These are phyloP conservation scores for Kodamaea ohmeri DNA, from an alignment of 1,139 yeast genomes.

Conservation along the genomic window DNA sequence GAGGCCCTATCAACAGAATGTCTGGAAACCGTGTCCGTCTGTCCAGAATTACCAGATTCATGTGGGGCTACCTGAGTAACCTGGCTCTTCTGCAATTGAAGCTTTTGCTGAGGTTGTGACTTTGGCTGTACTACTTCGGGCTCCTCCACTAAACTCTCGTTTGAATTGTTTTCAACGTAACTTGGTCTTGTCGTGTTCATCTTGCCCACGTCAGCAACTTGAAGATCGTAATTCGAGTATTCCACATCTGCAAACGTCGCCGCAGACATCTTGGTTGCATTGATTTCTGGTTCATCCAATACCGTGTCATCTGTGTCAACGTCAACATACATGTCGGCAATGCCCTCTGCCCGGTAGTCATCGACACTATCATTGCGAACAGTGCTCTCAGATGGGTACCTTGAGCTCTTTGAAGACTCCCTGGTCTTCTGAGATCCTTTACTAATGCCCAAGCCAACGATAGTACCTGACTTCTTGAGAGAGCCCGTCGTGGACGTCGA, in stretches of 20 bases:
- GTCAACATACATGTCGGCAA: slow-evolving; percentile 18
- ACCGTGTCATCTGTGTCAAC: slow-evolving; percentile 26
- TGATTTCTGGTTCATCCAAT: slow-evolving; percentile 16
- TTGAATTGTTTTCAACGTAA: slow-evolving; percentile 25
- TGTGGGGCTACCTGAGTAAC: background rate
- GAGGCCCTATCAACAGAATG: background rate
- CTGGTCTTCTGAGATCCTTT: slow-evolving; percentile 1
- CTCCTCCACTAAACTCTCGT: slow-evolving; percentile 24
- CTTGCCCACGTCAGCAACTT: slow-evolving; percentile 33
- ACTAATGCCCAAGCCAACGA: slow-evolving; percentile 35
- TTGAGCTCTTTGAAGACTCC: slow-evolving; percentile 7
- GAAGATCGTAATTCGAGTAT: slow-evolving; percentile 30
- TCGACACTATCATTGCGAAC: slow-evolving; percentile 12
- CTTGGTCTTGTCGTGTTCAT: slow-evolving; percentile 25
- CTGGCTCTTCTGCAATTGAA: background rate
- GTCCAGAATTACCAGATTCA: no score
- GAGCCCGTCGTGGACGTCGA: slow-evolving; percentile 25
- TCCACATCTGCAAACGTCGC: slow-evolving; percentile 19
- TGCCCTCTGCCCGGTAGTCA: slow-evolving; percentile 12
- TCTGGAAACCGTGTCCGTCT: background rate
- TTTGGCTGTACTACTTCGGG: slow-evolving; percentile 11
- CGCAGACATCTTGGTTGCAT: background rate
- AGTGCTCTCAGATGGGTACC: slow-evolving; percentile 11
- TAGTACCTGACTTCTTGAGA: no score
- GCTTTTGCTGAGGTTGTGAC: background rate